Conservation (phyloP, 306 rosid genomes). For the barrel medic (Medicago truncatula) region DNA sequence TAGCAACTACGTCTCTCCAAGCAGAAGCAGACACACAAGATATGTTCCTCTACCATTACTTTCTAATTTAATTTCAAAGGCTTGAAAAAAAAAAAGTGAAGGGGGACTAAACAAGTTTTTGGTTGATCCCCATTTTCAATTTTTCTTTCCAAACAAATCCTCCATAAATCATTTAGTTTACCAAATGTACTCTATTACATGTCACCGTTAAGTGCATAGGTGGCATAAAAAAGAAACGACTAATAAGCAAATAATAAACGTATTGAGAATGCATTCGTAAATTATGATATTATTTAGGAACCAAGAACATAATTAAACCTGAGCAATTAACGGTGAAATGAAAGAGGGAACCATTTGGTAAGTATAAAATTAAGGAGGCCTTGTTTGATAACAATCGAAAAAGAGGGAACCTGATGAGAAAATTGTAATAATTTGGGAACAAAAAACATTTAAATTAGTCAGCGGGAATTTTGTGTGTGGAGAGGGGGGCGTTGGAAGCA, state of each 20-base stretch:
- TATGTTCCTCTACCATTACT: slow-evolving; percentile 24
- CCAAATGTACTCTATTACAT: slow-evolving; percentile 2
- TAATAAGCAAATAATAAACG: neutral
- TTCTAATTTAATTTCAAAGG: slow-evolving; percentile 18
- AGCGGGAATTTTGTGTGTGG: slow-evolving; percentile 1
- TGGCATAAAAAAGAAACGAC: slow-evolving; percentile 5
- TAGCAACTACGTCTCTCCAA: slow-evolving; percentile 13
- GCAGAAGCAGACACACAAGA: slow-evolving; percentile 1
- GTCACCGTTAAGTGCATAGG: too few species aligned
- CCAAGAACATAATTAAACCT: neutral
- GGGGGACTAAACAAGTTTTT: slow-evolving; percentile 11
- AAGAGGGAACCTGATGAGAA: neutral
- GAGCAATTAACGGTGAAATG: neutral
- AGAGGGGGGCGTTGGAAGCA: neutral
- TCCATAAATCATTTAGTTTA: slow-evolving; percentile 6
- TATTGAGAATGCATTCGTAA: neutral
- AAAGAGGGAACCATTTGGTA: neutral
- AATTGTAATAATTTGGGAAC: neutral
- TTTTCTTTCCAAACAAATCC: neutral
- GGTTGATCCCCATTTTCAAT: slow-evolving; percentile 2
- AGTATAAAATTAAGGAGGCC: neutral
- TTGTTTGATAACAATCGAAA: neutral
- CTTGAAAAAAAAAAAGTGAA: neutral
- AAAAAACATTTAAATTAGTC: neutral
- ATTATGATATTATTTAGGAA: neutral